Evolutionary conservation across 257 asterid species (phyloP), one percentile per base, ranked within the genome.

Genomic region (Penstemon barbatus): DNA sequence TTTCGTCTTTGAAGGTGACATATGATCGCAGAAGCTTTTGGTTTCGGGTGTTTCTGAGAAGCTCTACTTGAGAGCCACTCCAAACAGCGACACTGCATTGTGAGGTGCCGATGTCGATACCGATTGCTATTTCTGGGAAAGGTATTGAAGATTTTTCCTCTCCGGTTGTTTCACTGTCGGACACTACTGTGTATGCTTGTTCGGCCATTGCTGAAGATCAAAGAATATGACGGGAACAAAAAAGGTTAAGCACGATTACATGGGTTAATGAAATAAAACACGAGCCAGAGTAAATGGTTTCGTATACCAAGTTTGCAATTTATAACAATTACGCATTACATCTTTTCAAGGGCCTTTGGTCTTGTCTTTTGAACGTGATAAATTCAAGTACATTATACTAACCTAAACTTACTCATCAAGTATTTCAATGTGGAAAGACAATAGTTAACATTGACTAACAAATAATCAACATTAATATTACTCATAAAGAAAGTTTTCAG

Each of bases 71-170:
- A 6, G 89, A 83, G 43, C 95, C 97, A 55, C 72, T 83, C 96
- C 97, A 92, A 38, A 90, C 79, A 1, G 98, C 98, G 13, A 88
- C 79, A 7, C 95, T 87, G 49, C 95, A 90, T 42, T 92, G 96
- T 37, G 96, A 92, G 3, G 97, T 92, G 65, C 98, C 97, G 8
- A 92, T 85, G 80, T 90, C 98, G 5, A 92, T 84, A 5, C 98
- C 98, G 49, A 92, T 75, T 3, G 98, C 93, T 25, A 80, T 64
- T 61, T 92, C 97, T 1, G 85, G 80, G 45, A 68, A 59, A n/a
- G 78, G 66, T 3, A 87, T 67, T 0, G 87, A 74, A 5, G 91
- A 41, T 65, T 86, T 88, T 7, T 85, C 96, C 57, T 89, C 98
- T 52, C 87, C 90, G 2, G 86, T 85, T 15, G 91, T 88, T 73